phyloP scores from a whole-genome alignment of 257 asterid genomes.

The Forsythia viridissima region DNA sequence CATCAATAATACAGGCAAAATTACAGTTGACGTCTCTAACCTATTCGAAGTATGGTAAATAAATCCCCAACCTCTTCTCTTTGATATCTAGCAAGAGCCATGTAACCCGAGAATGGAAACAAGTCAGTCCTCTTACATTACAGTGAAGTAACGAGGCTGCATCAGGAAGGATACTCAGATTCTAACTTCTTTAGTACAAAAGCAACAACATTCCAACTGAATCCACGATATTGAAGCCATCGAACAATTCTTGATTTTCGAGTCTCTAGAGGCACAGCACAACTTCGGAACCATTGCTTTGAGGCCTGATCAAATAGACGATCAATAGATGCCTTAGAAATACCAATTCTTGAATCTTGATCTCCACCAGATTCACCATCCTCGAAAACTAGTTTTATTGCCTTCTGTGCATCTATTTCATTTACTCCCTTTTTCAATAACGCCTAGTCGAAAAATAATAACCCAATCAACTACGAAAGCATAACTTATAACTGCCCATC shows the following conservation, averaged over 20 bases:
- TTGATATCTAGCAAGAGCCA: too few relatives aligned
- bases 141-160: constrained; percentile 6
- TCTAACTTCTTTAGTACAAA: constrained; percentile 60
- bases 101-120: neutral
- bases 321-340: constrained; percentile 70
- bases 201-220: constrained; percentile 56
- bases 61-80: too few relatives aligned
- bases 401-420: constrained; percentile 57
- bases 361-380: constrained; percentile 41
- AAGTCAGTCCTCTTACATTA: too few relatives aligned
- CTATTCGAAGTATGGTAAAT: neutral
- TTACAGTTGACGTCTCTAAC: neutral
- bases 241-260: constrained; percentile 71
- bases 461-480: constrained; percentile 6
- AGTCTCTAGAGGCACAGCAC: constrained; percentile 47
- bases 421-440: constrained; percentile 67
- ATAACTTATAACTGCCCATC: neutral
- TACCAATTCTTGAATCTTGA: constrained; percentile 46
- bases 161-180: constrained; percentile 45
- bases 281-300: constrained; percentile 82
- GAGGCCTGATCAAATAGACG: constrained; percentile 65
- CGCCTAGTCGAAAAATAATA: constrained; percentile 41
- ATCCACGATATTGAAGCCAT: constrained; percentile 99
- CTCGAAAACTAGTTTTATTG: constrained; percentile 62
- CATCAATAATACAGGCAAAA: neutral